phyloP scores from a whole-genome alignment of 352 stramenopile species.

The Phytophthora gonapodyides region DNA sequence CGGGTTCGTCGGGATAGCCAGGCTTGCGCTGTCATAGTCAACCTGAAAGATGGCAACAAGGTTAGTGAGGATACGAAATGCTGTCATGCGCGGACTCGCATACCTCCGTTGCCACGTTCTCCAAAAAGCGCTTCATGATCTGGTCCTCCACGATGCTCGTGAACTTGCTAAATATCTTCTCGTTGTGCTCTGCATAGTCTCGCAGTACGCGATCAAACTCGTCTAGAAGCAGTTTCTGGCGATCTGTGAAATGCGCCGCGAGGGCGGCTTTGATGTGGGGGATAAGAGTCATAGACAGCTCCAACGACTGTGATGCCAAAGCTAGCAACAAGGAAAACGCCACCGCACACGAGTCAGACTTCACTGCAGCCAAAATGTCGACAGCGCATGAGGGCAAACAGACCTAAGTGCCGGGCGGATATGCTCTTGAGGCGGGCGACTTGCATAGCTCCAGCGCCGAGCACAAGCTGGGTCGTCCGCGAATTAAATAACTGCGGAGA shows the following conservation, averaged over 20 bases:
- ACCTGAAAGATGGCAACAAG: conserved; percentile 53
- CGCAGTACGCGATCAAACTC: conserved; percentile 96
- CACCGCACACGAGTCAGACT: neutral
- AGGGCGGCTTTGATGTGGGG: conserved; percentile 96
- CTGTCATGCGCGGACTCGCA: conserved; percentile 21
- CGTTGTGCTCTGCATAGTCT: conserved; percentile 96
- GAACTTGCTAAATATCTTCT: conserved; percentile 98
- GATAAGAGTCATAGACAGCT: conserved; percentile 93
- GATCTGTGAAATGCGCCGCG: conserved; percentile 93
- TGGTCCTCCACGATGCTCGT: conserved; percentile 96
- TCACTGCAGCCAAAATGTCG: neutral
- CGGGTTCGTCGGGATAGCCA: conserved; percentile 71
- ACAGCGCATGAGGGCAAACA: neutral
- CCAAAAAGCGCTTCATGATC: conserved; percentile 94
- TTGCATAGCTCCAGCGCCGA: conserved; percentile 96
- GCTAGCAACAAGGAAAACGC: conserved; percentile 45
- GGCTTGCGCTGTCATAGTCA: conserved; percentile 67
- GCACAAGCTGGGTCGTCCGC: conserved; percentile 94
- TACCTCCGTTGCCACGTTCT: conserved; percentile 75
- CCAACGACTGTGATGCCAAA: conserved; percentile 95
- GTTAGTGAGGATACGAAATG: conserved; percentile 33
- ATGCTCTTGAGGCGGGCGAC: conserved; percentile 96
- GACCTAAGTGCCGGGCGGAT: conserved; percentile 94
- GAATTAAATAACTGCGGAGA: conserved; percentile 95
- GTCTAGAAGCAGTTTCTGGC: conserved; percentile 96